Conservation (phyloP, 441 rosid genomes). For the Erodium moschatum region DNA sequence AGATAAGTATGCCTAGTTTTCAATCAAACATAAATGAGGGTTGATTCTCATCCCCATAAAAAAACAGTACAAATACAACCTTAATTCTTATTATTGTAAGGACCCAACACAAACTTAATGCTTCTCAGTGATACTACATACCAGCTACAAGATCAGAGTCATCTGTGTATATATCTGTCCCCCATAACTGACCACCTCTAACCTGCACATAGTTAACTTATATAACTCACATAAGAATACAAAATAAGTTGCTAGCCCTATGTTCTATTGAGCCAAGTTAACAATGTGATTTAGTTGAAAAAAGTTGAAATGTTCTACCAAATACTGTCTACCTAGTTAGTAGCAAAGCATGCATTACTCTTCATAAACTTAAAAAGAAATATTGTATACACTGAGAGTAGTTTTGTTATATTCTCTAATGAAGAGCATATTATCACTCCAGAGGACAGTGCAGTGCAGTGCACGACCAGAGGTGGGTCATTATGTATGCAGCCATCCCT, state of each 20-base stretch:
- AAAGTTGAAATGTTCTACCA: neutral
- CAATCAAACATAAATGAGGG: neutral
- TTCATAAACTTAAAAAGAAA: neutral
- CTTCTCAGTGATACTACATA: constrained; percentile 27
- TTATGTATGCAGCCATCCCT: neutral
- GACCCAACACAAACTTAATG: constrained; percentile 8
- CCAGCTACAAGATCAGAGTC: constrained; percentile 99
- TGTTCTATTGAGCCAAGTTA: neutral
- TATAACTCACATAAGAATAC: constrained; percentile 17
- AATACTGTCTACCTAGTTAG: neutral
- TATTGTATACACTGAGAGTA: neutral
- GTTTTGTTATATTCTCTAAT: neutral
- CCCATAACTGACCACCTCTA: constrained; percentile 96
- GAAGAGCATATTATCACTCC: neutral
- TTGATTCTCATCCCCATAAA: neutral
- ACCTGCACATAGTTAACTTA: constrained; percentile 50
- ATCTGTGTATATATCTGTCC: constrained; percentile 88
- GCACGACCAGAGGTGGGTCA: neutral
- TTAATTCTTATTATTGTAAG: constrained; percentile 1
- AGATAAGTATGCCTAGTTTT: neutral
- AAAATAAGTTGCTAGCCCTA: neutral
- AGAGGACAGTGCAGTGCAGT: neutral
- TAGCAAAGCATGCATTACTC: neutral
- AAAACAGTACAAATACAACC: neutral
- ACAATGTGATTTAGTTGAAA: neutral